Evolutionary conservation across 2,329 filamentous ascomycete species (phyloP).

Genomic region (Madurella fahalii): DNA sequence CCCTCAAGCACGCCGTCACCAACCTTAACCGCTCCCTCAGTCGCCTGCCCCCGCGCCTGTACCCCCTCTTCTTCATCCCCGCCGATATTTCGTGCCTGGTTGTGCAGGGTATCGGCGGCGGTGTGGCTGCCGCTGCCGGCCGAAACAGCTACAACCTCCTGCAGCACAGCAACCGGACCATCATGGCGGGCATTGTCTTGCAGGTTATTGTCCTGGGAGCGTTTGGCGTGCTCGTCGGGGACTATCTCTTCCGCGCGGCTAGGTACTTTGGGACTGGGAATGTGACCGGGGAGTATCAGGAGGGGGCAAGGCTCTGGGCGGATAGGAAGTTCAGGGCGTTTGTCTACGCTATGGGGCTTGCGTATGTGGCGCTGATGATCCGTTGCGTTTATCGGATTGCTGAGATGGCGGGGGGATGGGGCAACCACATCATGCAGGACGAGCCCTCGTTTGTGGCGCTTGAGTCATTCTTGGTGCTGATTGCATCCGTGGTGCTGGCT

Average conservation of each 20-base stretch:
- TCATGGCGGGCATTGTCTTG: constrained; percentile 52
- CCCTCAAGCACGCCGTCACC: constrained; percentile 54
- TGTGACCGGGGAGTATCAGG: constrained; percentile 22
- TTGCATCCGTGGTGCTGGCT: constrained; percentile 48
- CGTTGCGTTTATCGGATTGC: constrained; percentile 56
- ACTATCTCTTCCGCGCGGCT: constrained; percentile 43
- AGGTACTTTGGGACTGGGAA: constrained; percentile 34
- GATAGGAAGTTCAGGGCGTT: constrained; percentile 43
- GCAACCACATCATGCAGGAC: constrained; percentile 60
- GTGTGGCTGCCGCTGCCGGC: constrained; percentile 48
- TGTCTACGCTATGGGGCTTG: constrained; percentile 38
- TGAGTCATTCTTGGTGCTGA: constrained; percentile 50
- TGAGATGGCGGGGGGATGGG: constrained; percentile 64
- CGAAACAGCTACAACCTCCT: constrained; percentile 37
- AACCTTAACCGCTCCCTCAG: constrained; percentile 46
- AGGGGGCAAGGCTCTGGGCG: constrained; percentile 38
- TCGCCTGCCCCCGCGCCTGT: constrained; percentile 46
- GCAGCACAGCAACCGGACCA: constrained; percentile 45
- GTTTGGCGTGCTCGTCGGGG: constrained; percentile 43
- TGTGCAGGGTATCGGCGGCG: constrained; percentile 56
- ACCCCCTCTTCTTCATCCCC: constrained; percentile 55
- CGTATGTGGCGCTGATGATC: constrained; percentile 43
- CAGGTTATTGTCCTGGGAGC: constrained; percentile 48
- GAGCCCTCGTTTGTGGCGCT: constrained; percentile 57
- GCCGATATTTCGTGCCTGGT: constrained; percentile 56